A percentile compares a stretch with the other conserved stretches of the same genome.
Conservation (phyloP, 108 stramenopile species). For the Skeletonema potamos region DNA sequence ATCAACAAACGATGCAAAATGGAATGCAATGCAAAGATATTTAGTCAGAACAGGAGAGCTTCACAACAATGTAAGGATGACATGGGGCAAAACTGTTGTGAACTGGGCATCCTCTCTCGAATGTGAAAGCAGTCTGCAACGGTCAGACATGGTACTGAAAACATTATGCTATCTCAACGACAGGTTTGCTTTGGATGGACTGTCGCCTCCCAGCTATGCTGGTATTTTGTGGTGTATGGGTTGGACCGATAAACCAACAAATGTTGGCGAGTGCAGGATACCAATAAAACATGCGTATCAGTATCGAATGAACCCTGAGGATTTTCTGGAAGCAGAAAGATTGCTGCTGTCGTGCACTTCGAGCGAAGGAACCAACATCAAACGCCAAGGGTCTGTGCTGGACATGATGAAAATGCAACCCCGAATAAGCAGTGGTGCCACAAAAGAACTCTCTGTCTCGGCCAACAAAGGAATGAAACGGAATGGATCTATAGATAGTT, state of each 20-base stretch:
- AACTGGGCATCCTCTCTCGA: conserved; percentile 43
- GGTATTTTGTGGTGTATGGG: conserved; percentile 82
- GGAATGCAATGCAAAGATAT: conserved; percentile 78
- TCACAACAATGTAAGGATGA: conserved; percentile 86
- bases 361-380: background rate
- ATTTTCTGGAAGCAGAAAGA: conserved; percentile 41
- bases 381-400: conserved; percentile 3
- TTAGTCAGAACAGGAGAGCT: conserved; percentile 68
- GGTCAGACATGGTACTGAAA: conserved; percentile 24
- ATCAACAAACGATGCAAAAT: conserved; percentile 41
- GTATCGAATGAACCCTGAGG: conserved; percentile 40
- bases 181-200: conserved; percentile 74
- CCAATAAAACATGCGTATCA: conserved; percentile 41
- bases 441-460: background rate
- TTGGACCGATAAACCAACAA: conserved; percentile 59
- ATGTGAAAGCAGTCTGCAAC: background rate
- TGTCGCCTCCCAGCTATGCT: conserved; percentile 71
- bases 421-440: background rate
- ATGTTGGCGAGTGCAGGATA: conserved; percentile 20
- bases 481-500: conserved; percentile 6
- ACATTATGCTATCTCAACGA: conserved; percentile 64
- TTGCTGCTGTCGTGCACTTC: background rate
- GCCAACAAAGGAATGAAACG: background rate
- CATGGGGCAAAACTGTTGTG: conserved; percentile 75
- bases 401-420: conserved; percentile 18